These are phyloP conservation scores for Haematococcus lacustris DNA, from an alignment of 139 green algal genomes.

Conservation along the genomic window DNA sequence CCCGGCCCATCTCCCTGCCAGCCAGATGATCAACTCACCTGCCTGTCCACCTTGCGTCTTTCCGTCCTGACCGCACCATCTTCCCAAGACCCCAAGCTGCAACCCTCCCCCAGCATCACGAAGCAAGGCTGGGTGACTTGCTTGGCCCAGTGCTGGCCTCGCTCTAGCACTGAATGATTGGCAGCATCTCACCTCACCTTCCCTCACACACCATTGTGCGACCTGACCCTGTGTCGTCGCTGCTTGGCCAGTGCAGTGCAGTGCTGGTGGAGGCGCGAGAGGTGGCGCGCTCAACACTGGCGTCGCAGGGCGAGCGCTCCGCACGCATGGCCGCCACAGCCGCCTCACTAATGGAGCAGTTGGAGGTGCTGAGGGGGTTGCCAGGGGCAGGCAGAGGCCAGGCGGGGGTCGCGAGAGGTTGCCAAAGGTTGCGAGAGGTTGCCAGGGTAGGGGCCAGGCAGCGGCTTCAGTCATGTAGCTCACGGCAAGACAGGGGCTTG, in stretches of 20 bases:
- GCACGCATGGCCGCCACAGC: conserved; percentile 11
- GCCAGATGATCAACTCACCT: too few species aligned
- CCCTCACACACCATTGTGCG: background rate
- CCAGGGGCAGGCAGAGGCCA: too few species aligned
- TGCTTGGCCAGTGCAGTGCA: background rate
- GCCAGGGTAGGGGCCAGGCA: too few species aligned
- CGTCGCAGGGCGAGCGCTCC: background rate
- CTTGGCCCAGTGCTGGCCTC: background rate
- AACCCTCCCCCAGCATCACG: background rate
- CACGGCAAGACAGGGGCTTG: too few species aligned
- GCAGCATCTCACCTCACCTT: background rate
- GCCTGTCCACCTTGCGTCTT: too few species aligned
- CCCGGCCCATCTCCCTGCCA: too few species aligned
- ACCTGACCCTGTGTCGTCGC: too few species aligned
- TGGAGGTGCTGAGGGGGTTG: too few species aligned
- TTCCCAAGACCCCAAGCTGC: background rate
- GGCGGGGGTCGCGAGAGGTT: too few species aligned
- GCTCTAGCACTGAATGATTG: background rate
- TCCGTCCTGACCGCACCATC: too few species aligned
- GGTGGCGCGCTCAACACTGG: conserved; percentile 10
- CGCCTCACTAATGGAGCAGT: background rate
- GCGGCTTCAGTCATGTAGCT: too few species aligned
- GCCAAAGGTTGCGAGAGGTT: too few species aligned
- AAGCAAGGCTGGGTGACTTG: background rate
- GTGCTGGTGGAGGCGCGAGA: conserved; percentile 23